Base-by-base conservation (phyloP, 495 filamentous ascomycete genomes). In the Podospora bellae-mahoneyi region DNA sequence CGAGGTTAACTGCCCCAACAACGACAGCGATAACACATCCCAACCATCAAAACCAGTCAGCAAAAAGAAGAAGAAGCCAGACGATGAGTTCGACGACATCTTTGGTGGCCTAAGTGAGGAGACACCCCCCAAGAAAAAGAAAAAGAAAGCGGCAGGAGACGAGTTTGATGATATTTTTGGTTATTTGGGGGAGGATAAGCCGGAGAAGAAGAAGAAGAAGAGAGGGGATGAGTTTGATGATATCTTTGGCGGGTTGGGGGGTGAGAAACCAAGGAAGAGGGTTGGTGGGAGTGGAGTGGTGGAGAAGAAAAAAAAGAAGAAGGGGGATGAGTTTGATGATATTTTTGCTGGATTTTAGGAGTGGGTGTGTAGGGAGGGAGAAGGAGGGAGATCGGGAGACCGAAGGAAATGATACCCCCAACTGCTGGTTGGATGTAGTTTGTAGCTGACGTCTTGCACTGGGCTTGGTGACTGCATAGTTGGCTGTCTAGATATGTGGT, bases 151-250 rank as follows among this genome's bases (percentile, higher is more conserved):
- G 4, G 74, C 67, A 58, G 76, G 64, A 62, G 78, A 74, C 64
- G 73, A 74, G 63, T 78, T 81, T 13, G 79, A 82, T 27, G 71
- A 69, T 55, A 71, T 82, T n/a, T 82, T 82, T 63, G 68, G 65
- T 13, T 13, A 32, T 2, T 57, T 73, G 5, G 58, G 58, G 13
- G 58, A 23, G 62, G 60, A 56, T 20, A 56, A 56, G 19, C 10
- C 54, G 4, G 1, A 4, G 16, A 73, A 66, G 64, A 76, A 78
- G 64, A 74, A 73, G 60, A 69, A 68, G 48, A 72, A 69, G 16
- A 71, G 71, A 16, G 69, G 65, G 15, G 74, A 77, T 59, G 74
- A 78, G 72, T 75, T 77, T 65, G 75, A 79, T 19, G 71, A 78
- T 60, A 73, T 78, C 59, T 78, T 78, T 63, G 68, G 69, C 9